Evolutionary conservation across 1,139 yeast species (phyloP), one percentile per base, ranked within the genome.

Genomic region (Yamadazyma membranifaciens): DNA sequence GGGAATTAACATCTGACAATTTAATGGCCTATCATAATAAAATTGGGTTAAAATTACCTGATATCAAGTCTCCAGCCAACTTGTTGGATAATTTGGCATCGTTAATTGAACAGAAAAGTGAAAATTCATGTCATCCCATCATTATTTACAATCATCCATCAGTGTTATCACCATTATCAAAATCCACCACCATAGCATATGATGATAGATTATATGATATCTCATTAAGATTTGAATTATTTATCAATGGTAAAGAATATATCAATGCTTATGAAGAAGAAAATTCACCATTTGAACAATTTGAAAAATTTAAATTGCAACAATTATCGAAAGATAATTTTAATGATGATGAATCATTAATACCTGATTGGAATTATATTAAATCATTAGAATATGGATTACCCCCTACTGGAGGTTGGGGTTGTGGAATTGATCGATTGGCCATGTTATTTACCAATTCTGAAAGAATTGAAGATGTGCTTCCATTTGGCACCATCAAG

Each of bases 381-480:
- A 71, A 77, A 34, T 78, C 83, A 11, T 80, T 94, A 87, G 92
- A 88, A 55, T 87, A 84, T 74, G 98, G 96, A 1, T 74, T 94
- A 61, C 97, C 98, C 3, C 98, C 98, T 0, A 91, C 97, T 1
- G 98, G 96, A 1, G 99, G 99, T 0, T 87, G 96, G 88, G 99
- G 98, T 0, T 68, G 95, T 47, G 99, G 99, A 0, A 73, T 94
- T 17, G 99, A 94, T 56, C 63, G 99, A 39, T 63, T 92, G 29
- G 82, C 84, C 34, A 89, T 92, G 98, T 62, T 87, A 20, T 66
- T 91, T 38, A 74, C 84, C 5, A 82, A 78, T 0, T 65, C 75
- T 22, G 67, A 68, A 9, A 67, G 96, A 22, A 89, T 94, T 16
- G 95, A 86, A 43, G 79, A 81, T 20, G 96, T 91, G 1, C 63